These are phyloP conservation scores for Phialophora macrospora DNA, from an alignment of 2,329 filamentous ascomycete genomes.

Conservation along the genomic window DNA sequence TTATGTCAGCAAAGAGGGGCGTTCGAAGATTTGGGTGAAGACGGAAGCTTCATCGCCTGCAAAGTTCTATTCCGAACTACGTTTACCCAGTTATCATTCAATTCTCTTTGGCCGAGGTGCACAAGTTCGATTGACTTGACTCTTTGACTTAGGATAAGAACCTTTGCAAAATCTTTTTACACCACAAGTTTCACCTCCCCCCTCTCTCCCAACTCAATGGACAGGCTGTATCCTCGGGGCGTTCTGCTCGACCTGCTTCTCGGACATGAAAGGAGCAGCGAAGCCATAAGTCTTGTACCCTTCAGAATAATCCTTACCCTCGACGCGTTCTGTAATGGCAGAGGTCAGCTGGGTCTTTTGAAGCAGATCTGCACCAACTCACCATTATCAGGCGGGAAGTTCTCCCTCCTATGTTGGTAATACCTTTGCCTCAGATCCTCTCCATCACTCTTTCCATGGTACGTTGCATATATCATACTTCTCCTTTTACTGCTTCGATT, in stretches of 20 bases:
- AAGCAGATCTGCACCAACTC: not conserved
- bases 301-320: constrained; percentile 28
- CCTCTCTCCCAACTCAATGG: constrained; percentile 11
- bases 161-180: too few relatives aligned
- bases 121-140: not conserved
- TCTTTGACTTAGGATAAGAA: not conserved
- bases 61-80: not conserved
- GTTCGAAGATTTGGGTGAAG: not conserved
- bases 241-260: constrained; percentile 25
- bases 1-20: not conserved
- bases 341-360: not conserved
- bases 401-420: constrained; percentile 28
- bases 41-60: not conserved
- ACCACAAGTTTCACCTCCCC: not conserved
- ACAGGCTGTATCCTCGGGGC: constrained; percentile 18
- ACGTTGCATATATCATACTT: constrained; percentile 43
- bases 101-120: not conserved
- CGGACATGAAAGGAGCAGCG: constrained; percentile 28
- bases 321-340: constrained; percentile 21
- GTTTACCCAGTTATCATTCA: not conserved
- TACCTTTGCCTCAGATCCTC: constrained; percentile 24
- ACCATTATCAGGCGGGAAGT: constrained; percentile 29
- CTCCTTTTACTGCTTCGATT: constrained; percentile 40
- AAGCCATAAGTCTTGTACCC: constrained; percentile 30
- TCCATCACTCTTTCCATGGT: constrained; percentile 31